Evolutionary conservation across 1,284 basidiomycete genomes (phyloP), one percentile per base, ranked within the genome.

Genomic region (Flammula alnicola): DNA sequence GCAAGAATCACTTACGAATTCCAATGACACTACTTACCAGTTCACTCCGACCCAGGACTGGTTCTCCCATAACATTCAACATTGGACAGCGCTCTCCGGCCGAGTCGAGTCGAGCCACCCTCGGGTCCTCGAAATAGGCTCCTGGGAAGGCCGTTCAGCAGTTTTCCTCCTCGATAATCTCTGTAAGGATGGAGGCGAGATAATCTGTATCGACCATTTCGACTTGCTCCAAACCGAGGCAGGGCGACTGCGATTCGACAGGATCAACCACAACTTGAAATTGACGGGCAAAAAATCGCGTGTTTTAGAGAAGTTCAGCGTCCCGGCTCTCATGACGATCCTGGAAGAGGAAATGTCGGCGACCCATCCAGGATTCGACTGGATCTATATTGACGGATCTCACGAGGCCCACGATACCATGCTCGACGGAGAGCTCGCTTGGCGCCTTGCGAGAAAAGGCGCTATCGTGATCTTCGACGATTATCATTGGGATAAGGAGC

Each of bases 91-190:
- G 5, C 60, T 79, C 19, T 73, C 81, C 47, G 59, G 67, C 5
- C 62, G 67, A 26, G 62, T 82, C 46, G 39, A 42, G 1, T 63
- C 72, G 6, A 33, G 61, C 12, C 49, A 59, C 0, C 79, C 80
- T 9, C 73, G 80, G 11, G 74, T 67, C 5, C 73, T 83, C 10
- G 81, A 83, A 60, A 80, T 84, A n/a, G 80, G 82, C 3, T 80
- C 78, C 11, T 84, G 81, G 80, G 81, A 84, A 63, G 82, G 81
- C 16, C 75, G 81, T 39, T 83, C 81, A 0, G 80, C 78, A 14
- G 74, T 80, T 17, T 83, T 79, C 63, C 66, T 81, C 29, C 67
- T 79, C 32, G 69, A 62, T 6, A 70, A 76, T 30, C 72, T 83
- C 33, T 81, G 78, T 59, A 62, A 61, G n/a, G 54, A 60, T 5